Evolutionary conservation across 2,329 filamentous ascomycete species (phyloP).

Genomic region (Penicillium nordicum): DNA sequence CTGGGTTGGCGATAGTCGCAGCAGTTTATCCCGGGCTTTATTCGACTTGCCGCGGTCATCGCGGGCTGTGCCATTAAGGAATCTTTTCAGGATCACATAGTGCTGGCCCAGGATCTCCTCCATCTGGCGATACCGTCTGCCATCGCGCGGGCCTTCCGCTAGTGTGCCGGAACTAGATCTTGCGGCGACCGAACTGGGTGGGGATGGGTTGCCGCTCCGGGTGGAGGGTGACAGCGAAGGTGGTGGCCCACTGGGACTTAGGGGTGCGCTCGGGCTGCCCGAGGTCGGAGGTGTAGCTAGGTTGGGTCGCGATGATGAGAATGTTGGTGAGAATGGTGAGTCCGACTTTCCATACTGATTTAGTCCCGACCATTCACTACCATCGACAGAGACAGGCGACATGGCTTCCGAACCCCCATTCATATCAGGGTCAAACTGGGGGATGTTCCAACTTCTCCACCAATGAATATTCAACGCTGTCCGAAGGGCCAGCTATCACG

Average conservation of each 20-base stretch:
- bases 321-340: slow-evolving; percentile 44
- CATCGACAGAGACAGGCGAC: slow-evolving; percentile 76
- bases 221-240: slow-evolving; percentile 15
- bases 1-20: slow-evolving; percentile 84
- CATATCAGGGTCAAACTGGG: slow-evolving; percentile 49
- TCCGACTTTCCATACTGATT: slow-evolving; percentile 59
- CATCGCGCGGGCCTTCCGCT: slow-evolving; percentile 57
- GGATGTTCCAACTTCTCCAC: slow-evolving; percentile 6
- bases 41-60: slow-evolving; percentile 78
- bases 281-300: slow-evolving; percentile 69
- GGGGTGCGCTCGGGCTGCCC: slow-evolving; percentile 54
- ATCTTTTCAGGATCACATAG: slow-evolving; percentile 74
- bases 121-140: slow-evolving; percentile 55
- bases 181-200: slow-evolving; percentile 76
- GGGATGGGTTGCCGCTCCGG: slow-evolving; percentile 61
- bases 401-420: slow-evolving; percentile 71
- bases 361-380: slow-evolving; percentile 75
- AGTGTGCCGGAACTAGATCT: slow-evolving; percentile 73
- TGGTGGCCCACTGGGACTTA: slow-evolving; percentile 54
- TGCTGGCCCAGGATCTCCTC: slow-evolving; percentile 76
- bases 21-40: slow-evolving; percentile 88
- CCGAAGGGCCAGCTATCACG: neutral
- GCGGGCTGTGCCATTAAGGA: slow-evolving; percentile 65
- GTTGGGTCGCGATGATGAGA: slow-evolving; percentile 46
- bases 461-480: slow-evolving; percentile 3